Conservation (phyloP, 352 stramenopile species). For the Pythium folliculosum region DNA sequence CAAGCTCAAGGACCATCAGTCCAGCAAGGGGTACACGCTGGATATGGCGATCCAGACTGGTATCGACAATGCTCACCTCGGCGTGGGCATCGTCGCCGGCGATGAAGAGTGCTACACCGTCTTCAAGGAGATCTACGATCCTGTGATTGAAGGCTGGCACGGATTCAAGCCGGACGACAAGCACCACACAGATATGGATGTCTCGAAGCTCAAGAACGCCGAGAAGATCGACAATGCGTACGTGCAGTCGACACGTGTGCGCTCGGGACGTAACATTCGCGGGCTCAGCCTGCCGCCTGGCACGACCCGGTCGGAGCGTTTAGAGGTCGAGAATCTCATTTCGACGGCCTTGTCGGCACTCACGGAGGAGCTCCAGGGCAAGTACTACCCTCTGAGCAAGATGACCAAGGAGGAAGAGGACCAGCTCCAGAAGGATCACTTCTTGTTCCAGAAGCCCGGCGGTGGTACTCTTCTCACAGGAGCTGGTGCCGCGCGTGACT, state of each 20-base stretch:
- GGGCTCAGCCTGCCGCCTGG: constrained; percentile 87
- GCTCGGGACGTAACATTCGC: constrained; percentile 89
- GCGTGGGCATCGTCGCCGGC: constrained; percentile 81
- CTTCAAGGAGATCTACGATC: constrained; percentile 87
- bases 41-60: constrained; percentile 87
- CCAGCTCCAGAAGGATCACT: constrained; percentile 90
- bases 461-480: constrained; percentile 82
- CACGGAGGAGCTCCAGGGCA: constrained; percentile 77
- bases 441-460: constrained; percentile 94
- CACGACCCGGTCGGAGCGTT: constrained; percentile 82
- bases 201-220: constrained; percentile 67
- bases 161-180: constrained; percentile 79
- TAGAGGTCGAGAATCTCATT: constrained; percentile 86
- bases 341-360: constrained; percentile 72
- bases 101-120: constrained; percentile 82
- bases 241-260: constrained; percentile 92
- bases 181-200: constrained; percentile 84
- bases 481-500: constrained; percentile 90
- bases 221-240: constrained; percentile 80
- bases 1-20: constrained; percentile 72
- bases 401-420: constrained; percentile 92
- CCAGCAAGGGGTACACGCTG: constrained; percentile 81
- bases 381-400: constrained; percentile 86
- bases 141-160: constrained; percentile 87
- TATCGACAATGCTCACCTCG: constrained; percentile 79